phyloP scores from a whole-genome alignment of 2,329 filamentous ascomycete genomes.

The Dothideomycetidae sp. region DNA sequence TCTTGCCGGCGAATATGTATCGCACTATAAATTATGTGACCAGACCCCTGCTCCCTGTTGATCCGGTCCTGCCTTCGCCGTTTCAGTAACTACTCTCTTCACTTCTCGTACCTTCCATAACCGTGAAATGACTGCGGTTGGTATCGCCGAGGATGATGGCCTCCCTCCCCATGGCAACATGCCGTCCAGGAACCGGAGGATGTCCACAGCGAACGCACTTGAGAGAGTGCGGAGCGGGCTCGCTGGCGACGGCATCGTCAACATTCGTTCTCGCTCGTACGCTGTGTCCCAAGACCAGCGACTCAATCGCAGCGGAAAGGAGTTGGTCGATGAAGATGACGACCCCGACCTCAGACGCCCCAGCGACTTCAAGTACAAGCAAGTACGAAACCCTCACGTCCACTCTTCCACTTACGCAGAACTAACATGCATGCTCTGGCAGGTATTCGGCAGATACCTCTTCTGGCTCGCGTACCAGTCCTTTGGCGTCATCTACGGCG shows the following conservation, averaged over 20 bases:
- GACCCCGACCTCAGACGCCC: slow-evolving; percentile 16
- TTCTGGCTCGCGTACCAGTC: slow-evolving; percentile 48
- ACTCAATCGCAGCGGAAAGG: not conserved
- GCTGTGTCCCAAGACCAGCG: not conserved
- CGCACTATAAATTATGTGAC: too few relatives aligned
- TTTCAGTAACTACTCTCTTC: too few relatives aligned
- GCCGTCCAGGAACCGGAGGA: not conserved
- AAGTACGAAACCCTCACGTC: slow-evolving; percentile 3
- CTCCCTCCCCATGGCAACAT: not conserved
- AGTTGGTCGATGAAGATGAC: slow-evolving; percentile 6
- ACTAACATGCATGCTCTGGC: slow-evolving; percentile 3
- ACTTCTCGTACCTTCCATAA: too few relatives aligned
- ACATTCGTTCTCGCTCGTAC: not conserved
- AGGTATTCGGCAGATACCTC: slow-evolving; percentile 21
- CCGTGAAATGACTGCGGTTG: too few relatives aligned
- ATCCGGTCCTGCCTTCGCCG: too few relatives aligned
- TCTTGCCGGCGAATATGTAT: too few relatives aligned
- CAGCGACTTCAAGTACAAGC: slow-evolving; percentile 17
- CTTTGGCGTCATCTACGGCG: slow-evolving; percentile 54
- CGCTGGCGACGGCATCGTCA: slow-evolving; percentile 5
- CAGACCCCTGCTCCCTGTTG: too few relatives aligned
- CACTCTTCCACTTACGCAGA: not conserved
- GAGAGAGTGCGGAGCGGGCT: not conserved
- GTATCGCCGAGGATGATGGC: too few relatives aligned
- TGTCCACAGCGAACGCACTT: not conserved